Evolutionary conservation across 371 early-diverging fungal genomes (phyloP), one percentile per base, ranked within the genome.

Genomic region (Chytridium lagenaria): DNA sequence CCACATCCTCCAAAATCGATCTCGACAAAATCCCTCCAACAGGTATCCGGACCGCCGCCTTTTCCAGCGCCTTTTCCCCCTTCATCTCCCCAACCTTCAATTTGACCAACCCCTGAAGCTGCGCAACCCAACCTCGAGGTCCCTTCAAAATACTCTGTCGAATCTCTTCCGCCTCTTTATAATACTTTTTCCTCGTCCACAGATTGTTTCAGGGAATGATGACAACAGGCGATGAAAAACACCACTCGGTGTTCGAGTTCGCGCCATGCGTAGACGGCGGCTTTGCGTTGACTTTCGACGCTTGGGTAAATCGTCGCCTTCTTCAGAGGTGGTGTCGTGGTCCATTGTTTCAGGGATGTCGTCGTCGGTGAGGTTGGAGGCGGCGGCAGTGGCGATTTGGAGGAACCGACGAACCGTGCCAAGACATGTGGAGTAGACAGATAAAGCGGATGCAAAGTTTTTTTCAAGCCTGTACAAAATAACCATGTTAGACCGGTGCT

Each of bases 161-260:
- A 5, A 88, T 59, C 0, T 68, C 73, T 30, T 85, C 84, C 0
- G 91, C 90, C 50, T 74, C 77, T 1, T 82, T 75, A 68, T 90
- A 90, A 52, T 76, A 84, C 28, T 76, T 30, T n/a, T 2, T 50
- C 78, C 59, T 81, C 82, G 22, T 57, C 50, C 55, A 52, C 50
- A 37, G 68, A 84, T 55, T 31, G 78, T 73, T 69, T 70, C 44
- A 82, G 39, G 26, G 74, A 71, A 69, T 88, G 84, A 69, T 83
- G 85, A 0, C 85, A 75, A 22, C 86, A 83, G 1, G 90, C 92
- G 15, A 83, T 78, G 67, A 86, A 92, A 72, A 89, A 92, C 64
- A 87, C 74, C 15, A 83, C 78, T 3, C 83, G 86, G 70, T 92
- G 91, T 44, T 89, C 73, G 49, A 87, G 71, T n/a, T 84, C 83